Conservation (phyloP, 768 basidiomycete species). For the Cyclocybe aegerita region DNA sequence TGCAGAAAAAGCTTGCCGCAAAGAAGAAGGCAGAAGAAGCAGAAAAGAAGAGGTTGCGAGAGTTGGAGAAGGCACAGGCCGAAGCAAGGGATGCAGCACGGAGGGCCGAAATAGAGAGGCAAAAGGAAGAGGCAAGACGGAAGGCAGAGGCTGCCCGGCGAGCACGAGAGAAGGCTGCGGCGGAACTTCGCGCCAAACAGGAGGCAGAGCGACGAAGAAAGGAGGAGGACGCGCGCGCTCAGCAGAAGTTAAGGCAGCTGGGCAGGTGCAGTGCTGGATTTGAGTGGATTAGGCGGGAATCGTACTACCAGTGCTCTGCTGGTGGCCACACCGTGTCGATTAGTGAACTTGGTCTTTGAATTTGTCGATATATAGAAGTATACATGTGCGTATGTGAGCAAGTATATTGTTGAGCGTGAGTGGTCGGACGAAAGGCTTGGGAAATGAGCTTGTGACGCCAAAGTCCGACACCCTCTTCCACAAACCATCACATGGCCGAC, state of each 20-base stretch:
- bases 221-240: slow-evolving; percentile 41
- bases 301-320: no score
- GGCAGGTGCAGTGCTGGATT: slow-evolving; percentile 41
- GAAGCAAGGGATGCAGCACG: slow-evolving; percentile 25
- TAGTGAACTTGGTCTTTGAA: background rate
- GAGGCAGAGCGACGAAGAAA: slow-evolving; percentile 21
- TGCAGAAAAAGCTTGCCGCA: no score
- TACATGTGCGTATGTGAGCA: background rate
- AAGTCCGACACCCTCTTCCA: slow-evolving; percentile 1
- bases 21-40: slow-evolving; percentile 3
- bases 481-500: slow-evolving; percentile 31
- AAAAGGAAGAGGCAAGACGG: slow-evolving; percentile 24
- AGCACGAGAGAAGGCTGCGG: slow-evolving; percentile 16
- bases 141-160: slow-evolving; percentile 15
- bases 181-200: slow-evolving; percentile 10
- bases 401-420: background rate
- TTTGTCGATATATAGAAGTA: no score
- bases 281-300: no score
- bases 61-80: slow-evolving; percentile 18
- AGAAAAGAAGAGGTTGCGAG: slow-evolving; percentile 21
- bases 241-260: slow-evolving; percentile 39
- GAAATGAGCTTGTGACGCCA: background rate
- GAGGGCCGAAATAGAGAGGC: slow-evolving; percentile 27
- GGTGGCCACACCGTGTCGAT: slow-evolving; percentile 7
- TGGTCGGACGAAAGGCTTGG: background rate